Percentiles rank a stretch among this genome's conserved stretches.
Evolutionary conservation across 1,139 yeast species (phyloP).

Genomic region (Pichia sp.): DNA sequence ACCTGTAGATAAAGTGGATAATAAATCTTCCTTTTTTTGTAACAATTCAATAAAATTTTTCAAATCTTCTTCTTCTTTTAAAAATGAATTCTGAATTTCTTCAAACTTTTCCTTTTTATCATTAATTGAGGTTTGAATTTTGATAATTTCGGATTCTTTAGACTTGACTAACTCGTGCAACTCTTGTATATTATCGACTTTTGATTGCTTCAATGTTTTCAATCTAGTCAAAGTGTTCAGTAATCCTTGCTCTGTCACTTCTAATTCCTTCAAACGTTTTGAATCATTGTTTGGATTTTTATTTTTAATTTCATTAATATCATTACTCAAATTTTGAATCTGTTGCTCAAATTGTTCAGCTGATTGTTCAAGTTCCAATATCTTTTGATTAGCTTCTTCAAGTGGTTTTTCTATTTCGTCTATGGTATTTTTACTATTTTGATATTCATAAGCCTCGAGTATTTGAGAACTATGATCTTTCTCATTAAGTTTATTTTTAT

Average conservation of each 20-base stretch:
- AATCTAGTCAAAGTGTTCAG: constrained; percentile 66
- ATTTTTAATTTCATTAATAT: constrained; percentile 48
- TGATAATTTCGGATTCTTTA: constrained; percentile 19
- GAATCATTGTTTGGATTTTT: constrained; percentile 59
- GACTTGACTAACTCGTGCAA: constrained; percentile 16
- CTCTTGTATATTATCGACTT: constrained; percentile 32
- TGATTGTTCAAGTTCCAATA: constrained; percentile 17
- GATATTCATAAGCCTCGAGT: constrained; percentile 73
- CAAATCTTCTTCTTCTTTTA: constrained; percentile 39
- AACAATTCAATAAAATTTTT: constrained; percentile 43
- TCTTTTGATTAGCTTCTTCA: constrained; percentile 33
- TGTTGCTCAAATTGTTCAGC: constrained; percentile 33
- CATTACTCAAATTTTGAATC: constrained; percentile 53
- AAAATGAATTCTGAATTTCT: constrained; percentile 35
- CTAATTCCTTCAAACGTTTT: constrained; percentile 56
- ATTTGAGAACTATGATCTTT: constrained; percentile 69
- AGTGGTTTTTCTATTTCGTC: constrained; percentile 36
- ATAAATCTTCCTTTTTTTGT: constrained; percentile 65
- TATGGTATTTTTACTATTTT: constrained; percentile 37
- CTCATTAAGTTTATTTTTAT: constrained; percentile 77
- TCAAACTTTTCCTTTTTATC: constrained; percentile 24
- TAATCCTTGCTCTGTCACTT: constrained; percentile 49
- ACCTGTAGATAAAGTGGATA: constrained; percentile 84
- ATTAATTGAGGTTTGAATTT: constrained; percentile 17
- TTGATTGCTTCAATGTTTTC: constrained; percentile 56